A percentile compares a stretch with the other conserved stretches of the same genome.
Evolutionary conservation across 257 asterid species (phyloP).

Genomic region (Voacanga thouarsii): DNA sequence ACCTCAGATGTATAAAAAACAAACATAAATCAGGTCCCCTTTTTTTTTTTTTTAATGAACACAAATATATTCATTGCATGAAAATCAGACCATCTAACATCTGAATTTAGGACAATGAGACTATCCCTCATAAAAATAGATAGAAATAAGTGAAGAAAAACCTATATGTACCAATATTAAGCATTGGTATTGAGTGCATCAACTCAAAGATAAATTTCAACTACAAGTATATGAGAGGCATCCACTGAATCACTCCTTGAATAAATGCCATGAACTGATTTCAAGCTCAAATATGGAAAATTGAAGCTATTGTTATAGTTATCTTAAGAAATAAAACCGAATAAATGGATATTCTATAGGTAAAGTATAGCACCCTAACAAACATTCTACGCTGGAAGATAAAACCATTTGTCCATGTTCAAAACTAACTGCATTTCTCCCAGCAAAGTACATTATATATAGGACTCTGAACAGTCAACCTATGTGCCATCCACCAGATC

Average conservation of each 20-base stretch:
- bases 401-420: background rate
- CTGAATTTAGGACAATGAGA: background rate
- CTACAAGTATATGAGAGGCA: too few species aligned
- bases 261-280: background rate
- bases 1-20: background rate
- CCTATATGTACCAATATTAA: background rate
- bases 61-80: background rate
- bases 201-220: background rate
- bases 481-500: background rate
- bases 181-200: background rate
- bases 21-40: background rate
- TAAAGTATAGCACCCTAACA: background rate
- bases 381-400: conserved; percentile 2
- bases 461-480: background rate
- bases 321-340: background rate
- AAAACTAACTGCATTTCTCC: background rate
- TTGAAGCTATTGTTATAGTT: background rate
- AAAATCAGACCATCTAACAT: conserved; percentile 5
- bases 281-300: background rate
- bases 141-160: background rate
- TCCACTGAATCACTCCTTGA: too few species aligned
- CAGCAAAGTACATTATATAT: background rate
- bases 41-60: background rate
- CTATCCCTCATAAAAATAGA: background rate
- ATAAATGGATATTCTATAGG: background rate